These are phyloP conservation scores for Calamus simplicifolius DNA, from an alignment of 176 grass and related monocot species.

Conservation along the genomic window DNA sequence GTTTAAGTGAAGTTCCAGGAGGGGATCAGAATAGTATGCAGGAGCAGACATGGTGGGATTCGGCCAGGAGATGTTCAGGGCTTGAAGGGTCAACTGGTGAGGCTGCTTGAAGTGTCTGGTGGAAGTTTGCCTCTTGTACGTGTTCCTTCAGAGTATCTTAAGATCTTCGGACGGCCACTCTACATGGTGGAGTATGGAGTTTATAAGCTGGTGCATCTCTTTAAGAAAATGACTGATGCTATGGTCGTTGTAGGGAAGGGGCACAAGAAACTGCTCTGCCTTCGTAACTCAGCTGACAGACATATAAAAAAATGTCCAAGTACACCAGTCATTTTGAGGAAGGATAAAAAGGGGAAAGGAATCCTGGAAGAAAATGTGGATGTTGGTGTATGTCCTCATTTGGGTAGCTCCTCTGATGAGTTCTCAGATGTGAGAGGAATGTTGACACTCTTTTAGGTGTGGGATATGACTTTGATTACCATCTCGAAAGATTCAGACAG, in stretches of 20 bases:
- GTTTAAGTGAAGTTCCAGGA: constrained; percentile 25
- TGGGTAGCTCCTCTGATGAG: constrained; percentile 64
- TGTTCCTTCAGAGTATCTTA: constrained; percentile 64
- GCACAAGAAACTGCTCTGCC: constrained; percentile 68
- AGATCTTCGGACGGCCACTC: constrained; percentile 60
- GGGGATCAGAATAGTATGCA: constrained; percentile 23
- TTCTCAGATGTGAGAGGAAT: constrained; percentile 56
- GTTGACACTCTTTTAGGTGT: constrained; percentile 31
- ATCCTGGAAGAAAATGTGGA: constrained; percentile 22
- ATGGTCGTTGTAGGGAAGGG: constrained; percentile 77
- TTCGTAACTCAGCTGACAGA: constrained; percentile 48
- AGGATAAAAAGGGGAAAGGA: constrained; percentile 44
- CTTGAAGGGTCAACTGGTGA: constrained; percentile 61
- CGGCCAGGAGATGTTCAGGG: constrained; percentile 67
- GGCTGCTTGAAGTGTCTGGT: constrained; percentile 56
- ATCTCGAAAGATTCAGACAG: constrained; percentile 49
- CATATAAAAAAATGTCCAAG: constrained; percentile 44
- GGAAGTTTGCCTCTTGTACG: constrained; percentile 63
- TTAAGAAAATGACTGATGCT: constrained; percentile 64
- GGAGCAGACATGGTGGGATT: constrained; percentile 59
- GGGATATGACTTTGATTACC: constrained; percentile 33
- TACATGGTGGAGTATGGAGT: constrained; percentile 67
- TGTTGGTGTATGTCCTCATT: constrained; percentile 28
- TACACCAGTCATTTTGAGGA: constrained; percentile 52
- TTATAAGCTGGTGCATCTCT: constrained; percentile 47